phyloP scores from a whole-genome alignment of 2,329 filamentous ascomycete species.

The Pestalotiopsis fici region DNA sequence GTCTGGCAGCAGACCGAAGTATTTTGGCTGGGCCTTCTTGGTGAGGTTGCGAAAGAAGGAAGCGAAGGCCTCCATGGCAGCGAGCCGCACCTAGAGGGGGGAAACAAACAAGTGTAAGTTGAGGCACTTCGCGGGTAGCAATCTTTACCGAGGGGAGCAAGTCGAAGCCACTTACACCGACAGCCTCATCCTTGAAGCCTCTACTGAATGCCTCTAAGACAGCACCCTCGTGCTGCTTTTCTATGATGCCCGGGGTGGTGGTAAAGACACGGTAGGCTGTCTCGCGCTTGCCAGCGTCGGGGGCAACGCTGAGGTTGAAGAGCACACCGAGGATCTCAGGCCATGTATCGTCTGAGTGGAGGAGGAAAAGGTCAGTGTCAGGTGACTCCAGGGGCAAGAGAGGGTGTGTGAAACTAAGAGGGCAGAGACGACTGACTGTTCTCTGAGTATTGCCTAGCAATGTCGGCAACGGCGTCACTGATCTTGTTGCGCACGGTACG shows the following conservation, averaged over 20 bases:
- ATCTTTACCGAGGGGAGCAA: neutral
- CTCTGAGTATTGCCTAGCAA: slow-evolving; percentile 93
- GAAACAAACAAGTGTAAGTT: neutral
- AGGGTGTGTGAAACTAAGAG: neutral
- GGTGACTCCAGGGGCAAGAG: neutral
- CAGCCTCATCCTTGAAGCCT: slow-evolving; percentile 87
- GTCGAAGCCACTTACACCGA: slow-evolving; percentile 57
- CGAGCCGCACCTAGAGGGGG: slow-evolving; percentile 71
- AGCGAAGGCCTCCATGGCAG: slow-evolving; percentile 95
- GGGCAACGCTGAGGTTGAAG: slow-evolving; percentile 87
- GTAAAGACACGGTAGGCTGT: slow-evolving; percentile 94
- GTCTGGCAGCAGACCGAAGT: slow-evolving; percentile 83
- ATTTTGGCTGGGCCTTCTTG: slow-evolving; percentile 88
- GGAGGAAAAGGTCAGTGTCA: slow-evolving; percentile 16
- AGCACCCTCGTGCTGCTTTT: slow-evolving; percentile 91
- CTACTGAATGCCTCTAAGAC: slow-evolving; percentile 86
- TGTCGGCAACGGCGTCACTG: slow-evolving; percentile 94
- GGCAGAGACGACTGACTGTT: slow-evolving; percentile 61
- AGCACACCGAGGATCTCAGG: slow-evolving; percentile 83
- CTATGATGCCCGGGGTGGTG: slow-evolving; percentile 92
- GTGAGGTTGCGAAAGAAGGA: slow-evolving; percentile 90
- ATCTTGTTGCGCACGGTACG: slow-evolving; percentile 87
- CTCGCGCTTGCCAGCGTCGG: slow-evolving; percentile 82
- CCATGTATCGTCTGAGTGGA: slow-evolving; percentile 73
- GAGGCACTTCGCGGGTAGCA: slow-evolving; percentile 1